These are phyloP conservation scores for Pichia norvegensis DNA, from an alignment of 1,139 yeast genomes.

Conservation along the genomic window DNA sequence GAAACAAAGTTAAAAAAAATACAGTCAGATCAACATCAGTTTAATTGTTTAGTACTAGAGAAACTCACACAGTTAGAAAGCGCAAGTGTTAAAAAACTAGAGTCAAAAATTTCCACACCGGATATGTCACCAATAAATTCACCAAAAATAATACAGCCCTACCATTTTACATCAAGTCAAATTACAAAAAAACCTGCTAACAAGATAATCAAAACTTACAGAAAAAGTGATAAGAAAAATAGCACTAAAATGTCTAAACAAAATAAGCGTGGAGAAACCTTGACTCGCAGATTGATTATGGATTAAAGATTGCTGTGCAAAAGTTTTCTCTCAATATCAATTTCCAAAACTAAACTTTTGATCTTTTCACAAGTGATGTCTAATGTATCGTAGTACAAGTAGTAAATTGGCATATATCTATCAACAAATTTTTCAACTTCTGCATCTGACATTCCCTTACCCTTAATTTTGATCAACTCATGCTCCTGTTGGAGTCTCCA, in stretches of 20 bases:
- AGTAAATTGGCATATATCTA: conserved; percentile 82
- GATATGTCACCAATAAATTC: not conserved
- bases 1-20: not conserved
- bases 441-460: conserved; percentile 72
- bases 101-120: not conserved
- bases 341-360: conserved; percentile 27
- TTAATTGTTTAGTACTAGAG: not conserved
- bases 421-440: conserved; percentile 63
- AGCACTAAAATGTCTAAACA: not conserved
- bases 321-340: conserved; percentile 28
- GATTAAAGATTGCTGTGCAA: conserved; percentile 7
- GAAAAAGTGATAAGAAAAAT: not conserved
- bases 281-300: conserved; percentile 7
- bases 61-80: not conserved
- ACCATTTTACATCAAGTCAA: not conserved
- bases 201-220: not conserved
- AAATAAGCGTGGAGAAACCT: not conserved
- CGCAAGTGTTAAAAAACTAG: not conserved
- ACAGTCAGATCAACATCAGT: not conserved
- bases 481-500: conserved; percentile 92
- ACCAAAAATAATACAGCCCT: not conserved
- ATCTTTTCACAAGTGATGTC: conserved; percentile 21
- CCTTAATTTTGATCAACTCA: conserved; percentile 43
- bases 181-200: not conserved
- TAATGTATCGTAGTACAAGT: conserved; percentile 51